Conservation (phyloP, 225 moss, liverwort and hornwort species). For the Physcomitrellopsis africana region DNA sequence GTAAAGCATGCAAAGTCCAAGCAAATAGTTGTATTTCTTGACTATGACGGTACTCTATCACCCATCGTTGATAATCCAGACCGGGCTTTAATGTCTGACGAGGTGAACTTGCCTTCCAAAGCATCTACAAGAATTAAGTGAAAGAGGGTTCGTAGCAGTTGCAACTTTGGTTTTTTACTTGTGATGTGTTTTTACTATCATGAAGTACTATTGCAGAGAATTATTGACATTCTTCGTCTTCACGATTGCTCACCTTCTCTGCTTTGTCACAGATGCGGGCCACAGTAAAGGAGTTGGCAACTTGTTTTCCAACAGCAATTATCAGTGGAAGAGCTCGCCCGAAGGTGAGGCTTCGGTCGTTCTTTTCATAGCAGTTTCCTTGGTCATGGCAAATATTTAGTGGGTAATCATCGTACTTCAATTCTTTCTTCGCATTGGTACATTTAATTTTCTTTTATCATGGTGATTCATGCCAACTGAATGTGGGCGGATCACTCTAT, state of each 20-base stretch:
- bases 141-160: neutral
- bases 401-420: neutral
- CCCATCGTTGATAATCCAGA: slow-evolving; percentile 93
- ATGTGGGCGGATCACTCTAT: neutral
- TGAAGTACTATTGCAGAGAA: neutral
- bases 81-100: slow-evolving; percentile 78
- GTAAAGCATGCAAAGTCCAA: slow-evolving; percentile 64
- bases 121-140: neutral
- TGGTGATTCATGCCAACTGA: neutral
- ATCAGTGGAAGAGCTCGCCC: slow-evolving; percentile 88
- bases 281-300: slow-evolving; percentile 80
- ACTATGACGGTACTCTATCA: slow-evolving; percentile 88
- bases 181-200: too few species aligned
- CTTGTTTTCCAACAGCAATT: slow-evolving; percentile 80
- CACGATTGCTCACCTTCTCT: slow-evolving; percentile 3
- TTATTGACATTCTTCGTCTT: neutral
- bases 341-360: slow-evolving; percentile 51
- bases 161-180: neutral
- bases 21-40: slow-evolving; percentile 77
- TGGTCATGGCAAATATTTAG: neutral
- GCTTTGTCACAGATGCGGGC: slow-evolving; percentile 70
- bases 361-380: neutral
- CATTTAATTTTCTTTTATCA: neutral
- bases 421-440: neutral
- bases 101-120: slow-evolving; percentile 45